Percentiles rank a stretch among this genome's conserved stretches.
Conservation (phyloP, 192 early-diverging fungal species). For the Radiomyces spectabilis region DNA sequence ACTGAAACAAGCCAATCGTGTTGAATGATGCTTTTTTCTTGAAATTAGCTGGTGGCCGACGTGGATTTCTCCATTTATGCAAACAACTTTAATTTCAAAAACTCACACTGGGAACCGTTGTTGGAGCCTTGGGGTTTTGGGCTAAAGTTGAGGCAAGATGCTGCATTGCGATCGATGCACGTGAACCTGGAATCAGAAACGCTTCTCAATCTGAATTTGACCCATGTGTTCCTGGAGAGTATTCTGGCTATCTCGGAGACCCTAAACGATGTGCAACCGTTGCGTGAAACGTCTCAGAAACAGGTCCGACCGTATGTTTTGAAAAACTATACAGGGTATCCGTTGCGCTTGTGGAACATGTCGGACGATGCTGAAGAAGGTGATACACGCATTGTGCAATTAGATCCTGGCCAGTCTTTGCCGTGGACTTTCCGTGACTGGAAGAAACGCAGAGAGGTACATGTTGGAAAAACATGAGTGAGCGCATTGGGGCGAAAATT, state of each 20-base stretch:
- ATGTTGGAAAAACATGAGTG: conserved; percentile 2
- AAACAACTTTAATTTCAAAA: conserved; percentile 81
- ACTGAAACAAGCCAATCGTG: neutral
- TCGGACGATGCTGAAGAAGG: conserved; percentile 28
- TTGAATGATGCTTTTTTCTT: neutral
- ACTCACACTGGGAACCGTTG: conserved; percentile 89
- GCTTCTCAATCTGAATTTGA: conserved; percentile 65
- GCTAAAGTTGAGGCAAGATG: conserved; percentile 25
- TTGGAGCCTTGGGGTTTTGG: conserved; percentile 68
- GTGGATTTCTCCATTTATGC: conserved; percentile 49
- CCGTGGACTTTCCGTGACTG: conserved; percentile 82
- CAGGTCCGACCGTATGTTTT: conserved; percentile 59
- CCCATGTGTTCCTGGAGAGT: conserved; percentile 54
- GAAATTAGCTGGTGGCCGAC: conserved; percentile 41
- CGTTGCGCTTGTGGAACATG: conserved; percentile 69
- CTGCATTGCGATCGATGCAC: conserved; percentile 10
- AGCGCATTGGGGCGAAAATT: neutral
- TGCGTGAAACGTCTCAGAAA: conserved; percentile 5
- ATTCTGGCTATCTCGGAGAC: conserved; percentile 28
- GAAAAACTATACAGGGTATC: conserved; percentile 72
- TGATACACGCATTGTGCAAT: conserved; percentile 39
- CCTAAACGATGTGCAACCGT: conserved; percentile 33
- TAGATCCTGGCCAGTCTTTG: conserved; percentile 50
- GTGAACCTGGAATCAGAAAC: conserved; percentile 56
- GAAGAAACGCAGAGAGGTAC: conserved; percentile 66